Conservation (phyloP, 805 yeast genomes). For the Saccharomycopsis sp. region DNA sequence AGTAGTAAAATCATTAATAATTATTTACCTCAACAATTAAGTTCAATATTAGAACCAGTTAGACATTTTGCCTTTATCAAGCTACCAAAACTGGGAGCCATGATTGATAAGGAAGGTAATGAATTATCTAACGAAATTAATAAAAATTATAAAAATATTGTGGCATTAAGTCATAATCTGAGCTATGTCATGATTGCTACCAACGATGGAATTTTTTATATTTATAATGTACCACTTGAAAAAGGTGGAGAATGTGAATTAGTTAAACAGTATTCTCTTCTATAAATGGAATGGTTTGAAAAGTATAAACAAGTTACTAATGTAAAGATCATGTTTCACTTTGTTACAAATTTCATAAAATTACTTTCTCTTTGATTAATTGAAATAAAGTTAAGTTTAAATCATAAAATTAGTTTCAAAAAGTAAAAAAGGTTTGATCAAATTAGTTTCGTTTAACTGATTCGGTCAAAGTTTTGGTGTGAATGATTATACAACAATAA, state of each 20-base stretch:
- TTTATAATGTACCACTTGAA: constrained; percentile 43
- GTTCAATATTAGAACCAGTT: constrained; percentile 55
- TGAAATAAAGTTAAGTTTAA: too few relatives aligned
- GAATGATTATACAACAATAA: too few relatives aligned
- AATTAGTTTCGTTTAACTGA: too few relatives aligned
- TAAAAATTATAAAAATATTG: constrained; percentile 15
- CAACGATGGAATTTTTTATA: constrained; percentile 40
- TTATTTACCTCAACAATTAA: constrained; percentile 42
- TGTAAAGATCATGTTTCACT: too few relatives aligned
- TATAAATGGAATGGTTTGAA: neutral
- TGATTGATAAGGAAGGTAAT: neutral
- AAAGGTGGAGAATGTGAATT: constrained; percentile 60
- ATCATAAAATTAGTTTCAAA: too few relatives aligned
- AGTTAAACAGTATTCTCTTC: constrained; percentile 36
- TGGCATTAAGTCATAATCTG: constrained; percentile 25
- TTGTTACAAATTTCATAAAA: too few relatives aligned
- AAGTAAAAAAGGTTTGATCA: too few relatives aligned
- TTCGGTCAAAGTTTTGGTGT: too few relatives aligned
- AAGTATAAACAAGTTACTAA: too few relatives aligned
- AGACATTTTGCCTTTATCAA: constrained; percentile 54
- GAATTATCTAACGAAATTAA: constrained; percentile 1
- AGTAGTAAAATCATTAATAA: constrained; percentile 13
- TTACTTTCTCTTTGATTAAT: too few relatives aligned
- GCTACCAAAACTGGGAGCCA: constrained; percentile 21
- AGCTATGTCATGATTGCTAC: constrained; percentile 39